Conservation (phyloP, 345 rosid genomes). For the Sisymbrium altissimum region DNA sequence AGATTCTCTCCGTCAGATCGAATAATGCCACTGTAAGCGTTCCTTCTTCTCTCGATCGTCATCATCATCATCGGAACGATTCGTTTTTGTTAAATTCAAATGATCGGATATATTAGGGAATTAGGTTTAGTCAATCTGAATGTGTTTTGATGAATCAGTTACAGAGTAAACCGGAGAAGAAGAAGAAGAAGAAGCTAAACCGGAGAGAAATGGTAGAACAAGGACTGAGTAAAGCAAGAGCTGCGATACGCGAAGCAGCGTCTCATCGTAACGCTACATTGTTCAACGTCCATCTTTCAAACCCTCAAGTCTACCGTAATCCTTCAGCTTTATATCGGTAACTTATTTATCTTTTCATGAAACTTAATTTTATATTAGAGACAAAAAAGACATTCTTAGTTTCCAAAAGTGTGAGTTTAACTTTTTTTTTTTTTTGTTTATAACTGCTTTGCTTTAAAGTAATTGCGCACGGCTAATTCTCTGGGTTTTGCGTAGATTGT, state of each 20-base stretch:
- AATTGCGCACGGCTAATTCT: conserved; percentile 15
- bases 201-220: conserved; percentile 40
- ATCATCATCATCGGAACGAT: neutral
- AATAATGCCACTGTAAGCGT: conserved; percentile 22
- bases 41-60: neutral
- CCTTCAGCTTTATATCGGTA: conserved; percentile 58
- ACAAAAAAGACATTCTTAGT: neutral
- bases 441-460: conserved; percentile 43
- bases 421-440: neutral
- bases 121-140: neutral
- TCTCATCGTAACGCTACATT: conserved; percentile 24
- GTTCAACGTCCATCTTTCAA: conserved; percentile 22
- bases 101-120: neutral
- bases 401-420: conserved; percentile 20
- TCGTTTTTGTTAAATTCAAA: neutral
- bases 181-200: conserved; percentile 21
- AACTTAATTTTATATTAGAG: neutral
- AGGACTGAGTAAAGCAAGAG: conserved; percentile 67
- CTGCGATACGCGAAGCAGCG: conserved; percentile 52
- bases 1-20: conserved; percentile 22
- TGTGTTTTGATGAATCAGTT: neutral
- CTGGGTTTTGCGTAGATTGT: neutral
- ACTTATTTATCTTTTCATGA: conserved; percentile 6
- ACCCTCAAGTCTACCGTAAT: conserved; percentile 48
- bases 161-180: too few relatives aligned